Evolutionary conservation across 306 rosid species (phyloP), one percentile per base, ranked within the genome.

Genomic region (Sicyos baderoa): DNA sequence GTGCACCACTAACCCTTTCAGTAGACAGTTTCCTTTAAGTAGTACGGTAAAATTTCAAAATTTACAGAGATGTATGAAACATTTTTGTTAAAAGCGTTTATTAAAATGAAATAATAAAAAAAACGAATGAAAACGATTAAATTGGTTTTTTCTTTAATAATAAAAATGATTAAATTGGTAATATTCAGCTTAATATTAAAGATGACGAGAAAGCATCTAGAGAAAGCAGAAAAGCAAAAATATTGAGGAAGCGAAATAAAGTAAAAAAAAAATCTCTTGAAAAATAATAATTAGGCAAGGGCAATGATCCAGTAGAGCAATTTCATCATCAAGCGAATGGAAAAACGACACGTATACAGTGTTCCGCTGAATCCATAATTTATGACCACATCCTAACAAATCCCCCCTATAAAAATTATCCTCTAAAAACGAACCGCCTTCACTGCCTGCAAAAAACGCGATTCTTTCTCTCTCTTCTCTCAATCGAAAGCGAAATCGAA

Each of bases 401-500:
- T 10, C 86, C 74, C 80, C 9, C 49, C 1, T 76, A 80, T 77
- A 78, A 85, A 84, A 87, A 79, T 78, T 73, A 79, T 86, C 86
- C 79, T 17, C 68, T 22, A 45, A 42, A 65, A 76, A 70, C 68
- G 61, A 60, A 69, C 81, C 83, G 52, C 62, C 70, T 74, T 71
- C 79, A 62, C 76, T 65, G 77, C 81, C 86, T 78, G 82, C 82
- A 81, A 82, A 75, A 80, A 74, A 81, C 77, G 84, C 87, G 84
- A 87, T 37, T 7, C 9, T 37, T 37, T 79, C 83, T 84, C 77
- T 79, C 81, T 56, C 78, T 74, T 54, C 35, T 21, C 13, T 29
- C 29, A 53, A 57, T 67, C 74, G 88, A 87, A 76, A 87, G 84
- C 86, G 88, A 86, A 81, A 76, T 75, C 80, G 73, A 84, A 79